A percentile compares a stretch with the other conserved stretches of the same genome.
phyloP scores from a whole-genome alignment of 352 stramenopile species.

The Aphanomyces stellatus region DNA sequence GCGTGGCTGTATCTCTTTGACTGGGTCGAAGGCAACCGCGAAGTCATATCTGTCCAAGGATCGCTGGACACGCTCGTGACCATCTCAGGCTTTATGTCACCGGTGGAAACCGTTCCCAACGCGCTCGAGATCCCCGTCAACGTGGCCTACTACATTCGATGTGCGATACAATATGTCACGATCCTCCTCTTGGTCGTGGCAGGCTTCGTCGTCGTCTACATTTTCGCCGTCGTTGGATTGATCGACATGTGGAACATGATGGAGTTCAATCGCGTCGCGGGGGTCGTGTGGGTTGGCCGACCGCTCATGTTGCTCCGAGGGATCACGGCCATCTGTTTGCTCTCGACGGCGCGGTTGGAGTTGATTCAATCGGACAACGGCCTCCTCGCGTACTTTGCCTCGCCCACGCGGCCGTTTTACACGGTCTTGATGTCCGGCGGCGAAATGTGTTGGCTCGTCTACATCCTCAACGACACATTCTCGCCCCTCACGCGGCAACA shows the following conservation, averaged over 20 bases:
- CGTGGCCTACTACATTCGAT: neutral
- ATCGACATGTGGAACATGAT: constrained; percentile 12
- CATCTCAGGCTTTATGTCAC: neutral
- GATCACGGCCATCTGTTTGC: neutral
- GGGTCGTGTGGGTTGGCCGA: constrained; percentile 8
- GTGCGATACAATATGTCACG: neutral
- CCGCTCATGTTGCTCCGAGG: constrained; percentile 1
- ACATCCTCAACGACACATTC: constrained; percentile 15
- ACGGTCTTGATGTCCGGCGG: neutral
- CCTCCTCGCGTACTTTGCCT: neutral
- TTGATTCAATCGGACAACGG: neutral
- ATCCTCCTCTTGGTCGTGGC: neutral
- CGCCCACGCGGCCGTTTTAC: neutral
- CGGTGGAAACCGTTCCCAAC: neutral
- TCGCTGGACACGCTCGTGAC: neutral
- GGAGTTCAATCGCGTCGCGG: constrained; percentile 8
- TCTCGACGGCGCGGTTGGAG: constrained; percentile 1
- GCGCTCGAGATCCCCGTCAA: neutral
- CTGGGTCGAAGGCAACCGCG: neutral
- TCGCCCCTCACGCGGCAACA: neutral
- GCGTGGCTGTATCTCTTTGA: constrained; percentile 5
- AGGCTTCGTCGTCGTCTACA: neutral
- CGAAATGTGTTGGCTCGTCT: constrained; percentile 17
- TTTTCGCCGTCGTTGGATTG: neutral
- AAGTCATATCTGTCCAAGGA: constrained; percentile 7